A percentile compares a stretch with the other conserved stretches of the same genome.
These are phyloP conservation scores for Corrigiola litoralis DNA, from an alignment of 179 eudicot species.

Conservation along the genomic window DNA sequence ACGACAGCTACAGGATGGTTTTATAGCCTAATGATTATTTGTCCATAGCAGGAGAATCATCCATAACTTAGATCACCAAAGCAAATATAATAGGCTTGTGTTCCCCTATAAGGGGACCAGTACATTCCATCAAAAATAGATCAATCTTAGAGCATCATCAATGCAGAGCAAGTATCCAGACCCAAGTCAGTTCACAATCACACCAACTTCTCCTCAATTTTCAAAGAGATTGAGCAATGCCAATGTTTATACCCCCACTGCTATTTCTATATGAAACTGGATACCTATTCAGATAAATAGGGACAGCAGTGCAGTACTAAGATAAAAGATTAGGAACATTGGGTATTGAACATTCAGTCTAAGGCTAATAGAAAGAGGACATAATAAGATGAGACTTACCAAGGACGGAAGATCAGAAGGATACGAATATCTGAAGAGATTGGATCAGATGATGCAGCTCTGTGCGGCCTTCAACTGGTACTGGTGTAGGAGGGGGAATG, in stretches of 20 bases:
- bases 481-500: conserved; percentile 65
- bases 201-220: not conserved
- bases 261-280: not conserved
- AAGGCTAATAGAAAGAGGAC: conserved; percentile 18
- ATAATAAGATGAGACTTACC: conserved; percentile 37
- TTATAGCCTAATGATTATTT: no score
- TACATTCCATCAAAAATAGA: not conserved
- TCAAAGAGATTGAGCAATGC: not conserved
- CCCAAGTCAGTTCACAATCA: not conserved
- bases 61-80: not conserved
- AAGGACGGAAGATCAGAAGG: conserved; percentile 29
- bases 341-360: not conserved
- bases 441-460: conserved; percentile 43
- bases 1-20: no score
- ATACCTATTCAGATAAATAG: conserved; percentile 13
- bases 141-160: not conserved
- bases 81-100: not conserved
- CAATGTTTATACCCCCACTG: not conserved
- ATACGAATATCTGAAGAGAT: conserved; percentile 44
- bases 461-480: conserved; percentile 72
- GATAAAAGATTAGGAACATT: conserved; percentile 12
- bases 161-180: conserved; percentile 7
- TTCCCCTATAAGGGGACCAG: not conserved
- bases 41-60: no score
- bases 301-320: conserved; percentile 14